These are phyloP conservation scores for Eugenia klotzschiana DNA, from an alignment of 441 rosid genomes.

Conservation along the genomic window DNA sequence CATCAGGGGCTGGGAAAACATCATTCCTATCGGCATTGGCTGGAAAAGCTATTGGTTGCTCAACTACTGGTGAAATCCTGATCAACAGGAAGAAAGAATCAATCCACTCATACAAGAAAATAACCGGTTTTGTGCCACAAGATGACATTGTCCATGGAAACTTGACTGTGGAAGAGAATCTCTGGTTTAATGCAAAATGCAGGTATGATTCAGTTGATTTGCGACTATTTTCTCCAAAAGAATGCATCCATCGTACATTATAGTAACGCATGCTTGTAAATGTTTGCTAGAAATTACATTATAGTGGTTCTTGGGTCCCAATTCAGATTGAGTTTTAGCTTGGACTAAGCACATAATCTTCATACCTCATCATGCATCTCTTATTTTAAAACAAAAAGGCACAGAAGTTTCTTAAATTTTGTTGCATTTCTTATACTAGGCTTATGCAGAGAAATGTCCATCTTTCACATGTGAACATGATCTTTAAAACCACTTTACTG, in stretches of 20 bases:
- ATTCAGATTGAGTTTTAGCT: not conserved
- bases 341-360: not conserved
- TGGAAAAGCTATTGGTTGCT: constrained; percentile 78
- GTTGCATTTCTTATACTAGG: not conserved
- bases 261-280: not conserved
- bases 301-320: not conserved
- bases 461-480: not conserved
- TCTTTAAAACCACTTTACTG: not conserved
- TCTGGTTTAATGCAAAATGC: constrained; percentile 98
- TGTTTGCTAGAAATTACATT: not conserved
- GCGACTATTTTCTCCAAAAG: not conserved
- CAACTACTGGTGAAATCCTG: constrained; percentile 49
- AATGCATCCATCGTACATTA: not conserved
- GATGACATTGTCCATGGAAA: constrained; percentile 98
- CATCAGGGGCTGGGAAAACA: constrained; percentile 97
- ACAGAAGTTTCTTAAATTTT: not conserved
- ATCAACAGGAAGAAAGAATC: constrained; percentile 71
- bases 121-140: constrained; percentile 90
- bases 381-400: not conserved
- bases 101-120: constrained; percentile 72
- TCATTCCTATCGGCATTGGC: constrained; percentile 87
- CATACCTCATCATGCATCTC: not conserved
- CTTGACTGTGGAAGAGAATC: constrained; percentile 91
- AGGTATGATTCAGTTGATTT: constrained; percentile 31
- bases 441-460: not conserved